A percentile compares a stretch with the other conserved stretches of the same genome.
These are phyloP conservation scores for Erodium chrysanthum DNA, from an alignment of 441 rosid genomes.

Conservation along the genomic window DNA sequence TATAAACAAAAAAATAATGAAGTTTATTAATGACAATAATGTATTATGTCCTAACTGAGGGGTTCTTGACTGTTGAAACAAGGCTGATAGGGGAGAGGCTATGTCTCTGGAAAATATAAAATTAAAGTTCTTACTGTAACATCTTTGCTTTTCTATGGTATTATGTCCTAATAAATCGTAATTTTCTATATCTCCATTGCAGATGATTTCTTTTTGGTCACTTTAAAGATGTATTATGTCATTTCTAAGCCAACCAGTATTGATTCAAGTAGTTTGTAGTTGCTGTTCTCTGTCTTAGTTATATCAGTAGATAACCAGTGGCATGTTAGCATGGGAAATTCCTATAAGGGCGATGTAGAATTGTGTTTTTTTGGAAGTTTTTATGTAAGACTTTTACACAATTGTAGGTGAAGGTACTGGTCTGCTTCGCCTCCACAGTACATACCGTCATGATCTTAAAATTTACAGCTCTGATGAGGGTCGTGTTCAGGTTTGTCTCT, in stretches of 20 bases:
- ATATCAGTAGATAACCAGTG: neutral
- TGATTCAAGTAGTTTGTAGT: neutral
- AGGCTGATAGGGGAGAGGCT: neutral
- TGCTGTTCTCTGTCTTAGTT: neutral
- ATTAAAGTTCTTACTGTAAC: neutral
- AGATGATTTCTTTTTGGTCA: neutral
- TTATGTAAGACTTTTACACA: slow-evolving; percentile 19
- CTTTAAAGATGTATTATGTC: neutral
- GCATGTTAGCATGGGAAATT: neutral
- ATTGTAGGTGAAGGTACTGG: slow-evolving; percentile 98
- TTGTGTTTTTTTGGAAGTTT: slow-evolving; percentile 10
- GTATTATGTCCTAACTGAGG: too few relatives aligned
- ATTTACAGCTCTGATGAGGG: slow-evolving; percentile 99
- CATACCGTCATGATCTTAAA: slow-evolving; percentile 98
- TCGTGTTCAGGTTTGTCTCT: slow-evolving; percentile 78
- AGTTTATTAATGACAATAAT: neutral
- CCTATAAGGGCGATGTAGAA: neutral
- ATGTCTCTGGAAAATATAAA: neutral
- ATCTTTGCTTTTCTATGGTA: neutral
- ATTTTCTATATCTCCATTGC: neutral
- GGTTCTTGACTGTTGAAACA: neutral
- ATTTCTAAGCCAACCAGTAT: neutral
- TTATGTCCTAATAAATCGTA: neutral
- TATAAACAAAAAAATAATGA: neutral
- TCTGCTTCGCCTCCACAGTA: slow-evolving; percentile 96